Evolutionary conservation across 1,284 basidiomycete genomes (phyloP).

Genomic region (Moesziomyces parantarcticus): DNA sequence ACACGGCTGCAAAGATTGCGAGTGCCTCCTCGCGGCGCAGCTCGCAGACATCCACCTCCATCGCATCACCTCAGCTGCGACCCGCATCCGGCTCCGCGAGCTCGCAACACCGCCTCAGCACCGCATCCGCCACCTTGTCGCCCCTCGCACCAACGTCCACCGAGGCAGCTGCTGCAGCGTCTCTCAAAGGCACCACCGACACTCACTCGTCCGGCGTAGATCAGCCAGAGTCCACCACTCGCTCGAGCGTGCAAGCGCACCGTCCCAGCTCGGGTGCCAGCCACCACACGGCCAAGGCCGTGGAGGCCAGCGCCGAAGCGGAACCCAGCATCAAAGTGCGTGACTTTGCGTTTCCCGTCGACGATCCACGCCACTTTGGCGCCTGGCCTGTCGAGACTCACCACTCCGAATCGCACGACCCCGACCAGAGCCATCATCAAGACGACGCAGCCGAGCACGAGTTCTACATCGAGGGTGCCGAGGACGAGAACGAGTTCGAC

Average conservation of each 20-base stretch:
- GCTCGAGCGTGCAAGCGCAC: constrained; percentile 10
- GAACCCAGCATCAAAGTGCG: constrained; percentile 26
- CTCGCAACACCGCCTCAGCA: constrained; percentile 23
- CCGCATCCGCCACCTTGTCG: constrained; percentile 5
- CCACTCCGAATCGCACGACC: neutral
- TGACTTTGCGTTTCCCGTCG: constrained; percentile 48
- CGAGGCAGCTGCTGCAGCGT: neutral
- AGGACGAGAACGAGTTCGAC: constrained; percentile 45
- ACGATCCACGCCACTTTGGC: constrained; percentile 49
- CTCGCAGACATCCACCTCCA: constrained; percentile 35
- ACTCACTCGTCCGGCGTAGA: constrained; percentile 1
- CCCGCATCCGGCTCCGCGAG: constrained; percentile 24
- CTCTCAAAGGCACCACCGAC: neutral
- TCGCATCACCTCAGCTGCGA: constrained; percentile 28
- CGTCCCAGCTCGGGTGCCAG: constrained; percentile 26
- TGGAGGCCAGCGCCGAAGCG: neutral
- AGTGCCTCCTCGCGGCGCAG: constrained; percentile 34
- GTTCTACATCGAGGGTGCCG: constrained; percentile 36
- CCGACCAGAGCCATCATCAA: constrained; percentile 15
- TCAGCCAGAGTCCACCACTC: neutral
- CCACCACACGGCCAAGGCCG: constrained; percentile 30
- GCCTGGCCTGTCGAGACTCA: constrained; percentile 10
- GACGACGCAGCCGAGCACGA: constrained; percentile 22
- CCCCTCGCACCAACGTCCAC: neutral
- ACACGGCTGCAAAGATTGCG: constrained; percentile 48